phyloP scores from a whole-genome alignment of 768 basidiomycete species.

The Lactarius vividus region DNA sequence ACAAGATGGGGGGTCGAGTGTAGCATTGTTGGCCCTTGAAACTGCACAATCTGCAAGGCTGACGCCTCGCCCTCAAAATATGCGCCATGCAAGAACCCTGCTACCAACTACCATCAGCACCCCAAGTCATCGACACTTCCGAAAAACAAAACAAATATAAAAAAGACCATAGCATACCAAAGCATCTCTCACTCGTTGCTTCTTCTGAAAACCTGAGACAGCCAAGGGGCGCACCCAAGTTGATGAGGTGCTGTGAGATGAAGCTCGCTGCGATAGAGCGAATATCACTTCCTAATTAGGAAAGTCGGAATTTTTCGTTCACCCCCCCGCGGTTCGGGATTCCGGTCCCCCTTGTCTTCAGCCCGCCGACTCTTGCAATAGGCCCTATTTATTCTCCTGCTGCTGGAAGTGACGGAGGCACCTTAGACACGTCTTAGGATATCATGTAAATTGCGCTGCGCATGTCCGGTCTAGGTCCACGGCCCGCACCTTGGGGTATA shows the following conservation, averaged over 20 bases:
- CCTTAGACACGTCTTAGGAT: no score
- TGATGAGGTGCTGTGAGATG: slow-evolving; percentile 47
- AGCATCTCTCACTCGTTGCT: slow-evolving; percentile 53
- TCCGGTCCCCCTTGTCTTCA: no score
- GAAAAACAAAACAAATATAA: no score
- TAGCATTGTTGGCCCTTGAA: slow-evolving; percentile 27
- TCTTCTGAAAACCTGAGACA: slow-evolving; percentile 61
- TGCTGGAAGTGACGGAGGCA: no score
- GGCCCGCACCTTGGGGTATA: no score
- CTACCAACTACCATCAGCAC: not conserved
- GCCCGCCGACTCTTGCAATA: no score
- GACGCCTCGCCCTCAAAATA: slow-evolving; percentile 34
- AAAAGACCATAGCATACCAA: slow-evolving; percentile 42
- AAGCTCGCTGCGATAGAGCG: slow-evolving; percentile 56
- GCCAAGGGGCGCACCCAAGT: slow-evolving; percentile 51
- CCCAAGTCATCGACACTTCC: not conserved
- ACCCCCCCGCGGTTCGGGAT: no score
- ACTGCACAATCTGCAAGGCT: slow-evolving; percentile 28
- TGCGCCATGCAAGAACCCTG: slow-evolving; percentile 34
- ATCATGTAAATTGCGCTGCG: no score
- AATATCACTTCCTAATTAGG: no score
- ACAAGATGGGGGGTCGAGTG: slow-evolving; percentile 14
- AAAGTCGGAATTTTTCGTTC: no score
- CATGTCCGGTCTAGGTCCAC: no score
- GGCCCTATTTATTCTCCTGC: no score